Evolutionary conservation across 2,329 filamentous ascomycete species (phyloP), one percentile per base, ranked within the genome.

Genomic region (Pseudocercospora ulei): DNA sequence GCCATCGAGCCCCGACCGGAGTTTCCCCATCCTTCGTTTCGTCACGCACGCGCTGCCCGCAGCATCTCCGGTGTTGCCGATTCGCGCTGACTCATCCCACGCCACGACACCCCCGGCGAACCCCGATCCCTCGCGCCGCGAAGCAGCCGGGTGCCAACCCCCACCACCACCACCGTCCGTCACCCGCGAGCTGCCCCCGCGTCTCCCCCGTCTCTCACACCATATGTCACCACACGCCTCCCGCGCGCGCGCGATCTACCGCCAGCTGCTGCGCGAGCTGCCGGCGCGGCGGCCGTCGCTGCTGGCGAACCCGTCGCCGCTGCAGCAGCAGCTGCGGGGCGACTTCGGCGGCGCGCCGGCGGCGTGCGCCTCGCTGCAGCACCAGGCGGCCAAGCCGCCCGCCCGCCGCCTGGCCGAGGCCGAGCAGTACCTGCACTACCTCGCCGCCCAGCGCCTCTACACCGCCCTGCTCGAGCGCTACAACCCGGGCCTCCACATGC

Each of bases 401-500:
- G 59, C 56, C 49, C 55, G 49, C 53, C 54, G 46, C 46, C 33
- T 51, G 34, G 56, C 64, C n/a, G 63, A 83, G 50, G 80, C 76
- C n/a, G 76, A 84, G 48, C 85, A 96, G 62, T 76, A 85, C 50
- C 64, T 86, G 16, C 72, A 76, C 41, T 96, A 94, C 59, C 71
- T 90, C 12, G 75, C 76, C 52, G 80, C 87, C n/a, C 90, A 98
- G 67, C 71, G 87, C 36, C 75, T 75, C 58, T 95, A 96, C 61
- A 73, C 76, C 16, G 79, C 76, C 9, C 66, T 96, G 27, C 62
- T 96, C 23, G 87, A 95, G 64, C 73, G 87, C 53, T 96, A 98
- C 65, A 96, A 96, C 62, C 86, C 86, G 0, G 86, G 87, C 11
- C 84, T 92, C 76, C 75, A 76, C 50, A 83, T 94, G 80, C 76